phyloP scores from a whole-genome alignment of 805 yeast species.

The Starmera dryadoides region DNA sequence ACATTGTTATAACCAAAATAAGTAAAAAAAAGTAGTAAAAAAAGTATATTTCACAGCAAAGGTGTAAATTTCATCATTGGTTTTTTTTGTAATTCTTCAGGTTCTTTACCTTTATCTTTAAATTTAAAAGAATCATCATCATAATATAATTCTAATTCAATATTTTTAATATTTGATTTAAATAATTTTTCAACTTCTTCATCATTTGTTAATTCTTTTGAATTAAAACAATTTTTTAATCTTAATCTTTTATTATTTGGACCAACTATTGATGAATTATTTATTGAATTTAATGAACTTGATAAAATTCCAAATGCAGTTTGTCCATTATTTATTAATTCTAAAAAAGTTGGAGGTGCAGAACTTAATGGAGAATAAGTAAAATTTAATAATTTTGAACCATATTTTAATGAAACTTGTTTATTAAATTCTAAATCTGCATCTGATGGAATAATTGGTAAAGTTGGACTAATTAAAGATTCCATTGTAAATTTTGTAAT shows the following conservation, averaged over 20 bases:
- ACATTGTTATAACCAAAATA: background rate
- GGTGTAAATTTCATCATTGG: conserved; percentile 15
- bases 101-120: conserved; percentile 13
- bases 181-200: conserved; percentile 12
- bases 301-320: conserved; percentile 42
- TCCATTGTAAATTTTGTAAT: conserved; percentile 17
- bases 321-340: conserved; percentile 72
- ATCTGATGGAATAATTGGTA: conserved; percentile 26
- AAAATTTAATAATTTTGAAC: conserved; percentile 51
- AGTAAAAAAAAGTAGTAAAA: background rate
- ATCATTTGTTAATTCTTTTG: conserved; percentile 9
- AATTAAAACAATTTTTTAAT: conserved; percentile 7
- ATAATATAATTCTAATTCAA: background rate
- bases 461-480: conserved; percentile 15
- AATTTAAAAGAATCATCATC: too few relatives aligned
- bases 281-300: too few relatives aligned
- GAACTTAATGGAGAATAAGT: conserved; percentile 55
- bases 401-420: conserved; percentile 42
- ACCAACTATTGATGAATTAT: too few relatives aligned
- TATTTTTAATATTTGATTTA: conserved; percentile 1
- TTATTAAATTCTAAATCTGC: conserved; percentile 28
- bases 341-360: conserved; percentile 76
- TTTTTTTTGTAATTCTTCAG: conserved; percentile 13
- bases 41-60: conserved; percentile 10
- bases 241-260: conserved; percentile 10